Base-by-base conservation (phyloP, 1,139 yeast species). In the Pichia norvegensis region DNA sequence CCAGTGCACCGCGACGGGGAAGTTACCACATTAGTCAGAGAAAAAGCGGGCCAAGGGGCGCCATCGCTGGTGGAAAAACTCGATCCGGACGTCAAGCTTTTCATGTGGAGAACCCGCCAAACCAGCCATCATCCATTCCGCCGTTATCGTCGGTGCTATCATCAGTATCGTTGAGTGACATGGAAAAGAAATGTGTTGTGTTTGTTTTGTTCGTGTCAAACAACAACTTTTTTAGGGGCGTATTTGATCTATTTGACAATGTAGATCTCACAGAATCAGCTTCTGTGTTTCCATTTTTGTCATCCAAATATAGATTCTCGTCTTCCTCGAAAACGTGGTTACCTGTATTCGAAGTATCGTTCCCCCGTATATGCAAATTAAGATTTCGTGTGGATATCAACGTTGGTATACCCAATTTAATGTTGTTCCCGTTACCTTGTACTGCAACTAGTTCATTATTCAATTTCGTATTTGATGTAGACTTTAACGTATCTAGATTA, bases 61-160 rank as follows among this genome's bases (percentile, higher is more conserved):
- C 27, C n/a, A n/a, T n/a, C n/a, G n/a, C n/a, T n/a, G n/a, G n/a
- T n/a, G n/a, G n/a, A n/a, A n/a, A n/a, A n/a, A n/a, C n/a, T n/a
- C n/a, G n/a, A n/a, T n/a, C n/a, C n/a, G n/a, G n/a, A n/a, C n/a
- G 25, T 23, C 25, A 9, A 23, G 25, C 25, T 23, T 25, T 8
- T 16, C 22, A 46, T 13, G 45, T 29, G 21, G 54, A 49, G 29
- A 52, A 52, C 14, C 55, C 55, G 8, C 56, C 56, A 49, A 53
- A 53, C 56, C 56, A 53, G 2, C 44, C 47, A 5, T 20, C 40
- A 8, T 33, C 35, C 9, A 17, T 42, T 7, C 38, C 46, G 4
- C 25, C 36, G 9, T 40, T 46, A 8, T 31, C 20, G 36, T 21
- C 25, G 7, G 14, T 4, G 17, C 36, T 29, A 7, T 8, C 2